These are phyloP conservation scores for Aspergillus versicolor DNA, from an alignment of 2,329 filamentous ascomycete genomes.

Conservation along the genomic window DNA sequence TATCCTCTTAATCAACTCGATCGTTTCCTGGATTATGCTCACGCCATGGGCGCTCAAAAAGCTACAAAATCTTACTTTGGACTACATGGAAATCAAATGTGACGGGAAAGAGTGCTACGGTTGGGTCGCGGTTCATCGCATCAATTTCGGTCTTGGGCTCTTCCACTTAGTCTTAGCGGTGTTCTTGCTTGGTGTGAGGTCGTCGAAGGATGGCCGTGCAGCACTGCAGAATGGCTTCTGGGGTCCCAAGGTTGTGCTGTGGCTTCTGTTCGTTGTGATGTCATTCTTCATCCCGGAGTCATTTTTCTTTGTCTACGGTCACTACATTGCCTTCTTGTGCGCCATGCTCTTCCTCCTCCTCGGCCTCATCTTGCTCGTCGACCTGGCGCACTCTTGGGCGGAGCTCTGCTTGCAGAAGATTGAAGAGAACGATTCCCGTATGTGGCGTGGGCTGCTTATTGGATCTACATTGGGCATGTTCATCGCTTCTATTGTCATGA, in stretches of 20 bases:
- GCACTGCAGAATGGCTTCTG: slow-evolving; percentile 97
- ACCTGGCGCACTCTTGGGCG: slow-evolving; percentile 94
- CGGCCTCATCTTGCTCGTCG: slow-evolving; percentile 86
- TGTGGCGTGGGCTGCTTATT: slow-evolving; percentile 85
- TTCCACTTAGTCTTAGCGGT: slow-evolving; percentile 88
- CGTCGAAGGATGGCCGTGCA: slow-evolving; percentile 82
- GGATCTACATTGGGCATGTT: slow-evolving; percentile 95
- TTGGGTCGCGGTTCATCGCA: slow-evolving; percentile 93
- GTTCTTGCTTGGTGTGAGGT: slow-evolving; percentile 80
- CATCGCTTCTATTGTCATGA: slow-evolving; percentile 85
- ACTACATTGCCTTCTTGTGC: slow-evolving; percentile 83
- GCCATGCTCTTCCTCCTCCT: slow-evolving; percentile 93
- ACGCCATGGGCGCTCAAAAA: slow-evolving; percentile 98
- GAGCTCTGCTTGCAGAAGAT: slow-evolving; percentile 95
- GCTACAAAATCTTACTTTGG: slow-evolving; percentile 83
- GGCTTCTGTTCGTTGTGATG: slow-evolving; percentile 81
- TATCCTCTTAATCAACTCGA: slow-evolving; percentile 93
- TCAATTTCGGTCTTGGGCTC: slow-evolving; percentile 94
- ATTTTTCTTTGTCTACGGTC: slow-evolving; percentile 95
- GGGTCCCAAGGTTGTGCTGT: slow-evolving; percentile 91
- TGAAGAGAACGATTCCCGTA: slow-evolving; percentile 77
- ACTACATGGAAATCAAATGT: slow-evolving; percentile 95
- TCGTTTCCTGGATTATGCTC: slow-evolving; percentile 98
- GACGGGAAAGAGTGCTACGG: slow-evolving; percentile 88
- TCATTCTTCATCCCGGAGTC: slow-evolving; percentile 94